Conservation (phyloP, 352 stramenopile genomes). For the Peronospora farinosa region DNA sequence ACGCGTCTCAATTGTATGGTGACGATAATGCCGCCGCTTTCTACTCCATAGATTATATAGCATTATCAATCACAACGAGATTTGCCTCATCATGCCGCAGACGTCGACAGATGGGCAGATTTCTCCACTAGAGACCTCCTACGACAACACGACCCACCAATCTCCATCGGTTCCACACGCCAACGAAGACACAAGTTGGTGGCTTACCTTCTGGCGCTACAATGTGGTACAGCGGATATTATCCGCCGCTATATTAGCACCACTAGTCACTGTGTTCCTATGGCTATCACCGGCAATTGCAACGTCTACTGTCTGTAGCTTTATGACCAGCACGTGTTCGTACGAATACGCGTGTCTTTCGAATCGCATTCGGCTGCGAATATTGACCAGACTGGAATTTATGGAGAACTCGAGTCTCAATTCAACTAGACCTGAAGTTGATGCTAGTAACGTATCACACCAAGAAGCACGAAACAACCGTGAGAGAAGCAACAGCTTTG, state of each 20-base stretch:
- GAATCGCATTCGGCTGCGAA: constrained; percentile 49
- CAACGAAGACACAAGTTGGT: constrained; percentile 4
- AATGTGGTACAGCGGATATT: constrained; percentile 65
- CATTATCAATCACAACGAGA: not conserved
- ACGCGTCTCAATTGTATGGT: not conserved
- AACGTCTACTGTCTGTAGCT: constrained; percentile 60
- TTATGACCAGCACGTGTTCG: constrained; percentile 51
- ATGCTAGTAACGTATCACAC: constrained; percentile 5
- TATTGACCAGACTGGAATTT: constrained; percentile 31
- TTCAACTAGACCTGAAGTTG: constrained; percentile 1
- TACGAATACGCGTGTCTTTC: constrained; percentile 77
- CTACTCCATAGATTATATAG: not conserved
- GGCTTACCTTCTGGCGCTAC: constrained; percentile 21
- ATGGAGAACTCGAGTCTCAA: constrained; percentile 20
- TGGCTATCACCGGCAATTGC: constrained; percentile 64
- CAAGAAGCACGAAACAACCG: constrained; percentile 13
- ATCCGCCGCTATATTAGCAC: constrained; percentile 52
- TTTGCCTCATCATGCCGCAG: constrained; percentile 18
- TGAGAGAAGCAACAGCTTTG: constrained; percentile 20
- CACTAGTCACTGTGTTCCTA: constrained; percentile 63
- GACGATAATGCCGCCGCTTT: not conserved
- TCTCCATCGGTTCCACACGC: not conserved
- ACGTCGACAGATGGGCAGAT: constrained; percentile 13
- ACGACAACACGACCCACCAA: constrained; percentile 2
- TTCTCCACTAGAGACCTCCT: constrained; percentile 18